Evolutionary conservation across 441 rosid genomes (phyloP), one percentile per base, ranked within the genome.

Genomic region (Adansonia madagascariensis): DNA sequence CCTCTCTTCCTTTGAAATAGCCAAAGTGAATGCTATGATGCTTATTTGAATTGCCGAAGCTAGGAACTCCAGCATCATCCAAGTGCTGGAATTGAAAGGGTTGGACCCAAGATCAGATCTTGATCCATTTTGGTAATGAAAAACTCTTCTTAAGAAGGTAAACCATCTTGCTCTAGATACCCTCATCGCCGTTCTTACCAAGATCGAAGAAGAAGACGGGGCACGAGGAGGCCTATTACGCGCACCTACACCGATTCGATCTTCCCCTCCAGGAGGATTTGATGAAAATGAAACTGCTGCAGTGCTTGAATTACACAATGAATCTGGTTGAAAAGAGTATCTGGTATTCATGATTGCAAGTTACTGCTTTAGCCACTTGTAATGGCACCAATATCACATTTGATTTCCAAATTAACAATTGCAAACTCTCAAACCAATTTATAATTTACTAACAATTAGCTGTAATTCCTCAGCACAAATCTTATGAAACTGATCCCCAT

Each of bases 81-180:
- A 96, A 55, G 91, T 66, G 55, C 85, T 84, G 0, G 99, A 90
- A 85, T 94, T 90, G 84, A 96, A 94, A 80, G 99, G 99, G 75
- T 96, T 91, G 0, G 98, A 86, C 44, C 98, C 97, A 47, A 94
- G 95, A 82, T 94, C 89, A 2, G 99, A 91, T 62, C 95, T 89
- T 43, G 95, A 90, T 12, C 98, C 97, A 79, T 96, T 96, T 83
- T 96, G 99, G 86, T 94, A 94, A 17, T 96, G 99, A 78, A 94
- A 96, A 9, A 94, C 98, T 80, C 99, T 90, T 69, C 99, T 94
- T 73, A 91, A 83, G 89, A 96, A 94, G 55, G 82, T 84, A 77
- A 94, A 96, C 98, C 98, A 94, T 80, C 97, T 89, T 17, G 98
- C 92, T 85, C 99, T 91, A 12, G 97, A 96, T 11, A 94, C 80